phyloP scores from a whole-genome alignment of 129 eudicot species.

The Calendula officinalis region DNA sequence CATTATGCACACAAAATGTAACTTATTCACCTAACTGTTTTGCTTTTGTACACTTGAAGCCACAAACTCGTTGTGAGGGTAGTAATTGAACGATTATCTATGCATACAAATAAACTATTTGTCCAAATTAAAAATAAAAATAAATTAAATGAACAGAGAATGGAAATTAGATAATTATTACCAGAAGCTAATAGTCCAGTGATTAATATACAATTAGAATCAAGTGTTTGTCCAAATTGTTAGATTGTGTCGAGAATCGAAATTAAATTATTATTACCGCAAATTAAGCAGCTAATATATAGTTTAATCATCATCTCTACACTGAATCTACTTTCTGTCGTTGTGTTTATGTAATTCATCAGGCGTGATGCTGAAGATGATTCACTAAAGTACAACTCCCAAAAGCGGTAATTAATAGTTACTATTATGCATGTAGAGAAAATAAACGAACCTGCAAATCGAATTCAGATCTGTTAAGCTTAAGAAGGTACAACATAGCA shows the following conservation, averaged over 20 bases:
- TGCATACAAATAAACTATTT: too few species aligned
- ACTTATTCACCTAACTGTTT: too few species aligned
- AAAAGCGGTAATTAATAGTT: neutral
- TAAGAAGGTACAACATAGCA: constrained; percentile 62
- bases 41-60: too few species aligned
- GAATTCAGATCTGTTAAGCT: constrained; percentile 55
- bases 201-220: neutral
- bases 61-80: too few species aligned
- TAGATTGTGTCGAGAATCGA: neutral
- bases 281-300: neutral
- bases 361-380: neutral
- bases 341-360: too few species aligned
- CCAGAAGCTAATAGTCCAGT: too few species aligned
- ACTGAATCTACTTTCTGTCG: neutral
- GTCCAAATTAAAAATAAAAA: too few species aligned
- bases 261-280: neutral
- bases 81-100: too few species aligned
- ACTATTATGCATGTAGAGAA: neutral
- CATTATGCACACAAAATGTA: too few species aligned
- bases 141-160: too few species aligned
- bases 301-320: neutral
- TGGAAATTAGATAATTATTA: too few species aligned
- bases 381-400: neutral
- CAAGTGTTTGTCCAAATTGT: neutral
- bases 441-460: constrained; percentile 55